Base-by-base conservation (phyloP, 495 filamentous ascomycete species). In the Aspergillus ostianus region DNA sequence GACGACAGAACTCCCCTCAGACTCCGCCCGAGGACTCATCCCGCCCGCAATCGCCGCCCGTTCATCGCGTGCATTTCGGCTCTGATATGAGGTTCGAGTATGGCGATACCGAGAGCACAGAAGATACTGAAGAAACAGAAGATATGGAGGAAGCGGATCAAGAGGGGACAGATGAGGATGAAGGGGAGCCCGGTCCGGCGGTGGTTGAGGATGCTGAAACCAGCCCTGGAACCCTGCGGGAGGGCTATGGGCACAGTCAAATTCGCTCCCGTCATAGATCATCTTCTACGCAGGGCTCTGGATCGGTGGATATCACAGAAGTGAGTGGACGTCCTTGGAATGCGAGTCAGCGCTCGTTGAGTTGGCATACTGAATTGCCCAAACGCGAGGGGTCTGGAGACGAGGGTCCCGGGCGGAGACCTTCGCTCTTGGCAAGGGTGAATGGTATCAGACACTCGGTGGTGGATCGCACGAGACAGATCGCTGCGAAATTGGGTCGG, bases 11-110 rank as follows among this genome's bases (percentile, higher is more conserved):
- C 19, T 18, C 27, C 3, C 26, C 45, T 5, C 21, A 13, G 17
- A 57, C 46, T 1, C 51, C 51, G n/a, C 19, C 51, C 19, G 20
- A 15, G 8, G 41, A 17, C 10, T 17, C 29, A 13, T 23, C 47
- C 2, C 53, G 10, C 27, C 19, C 45, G 5, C 51, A 13, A 19
- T 41, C 26, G 9, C 17, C 55, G 30, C 18, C 41, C 21, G 45
- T 32, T 17, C 60, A 62, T 36, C 60, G 60, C 13, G 60, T 62
- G 13, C 60, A 47, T 27, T 62, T 58, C n/a, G 60, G 60, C 4
- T 23, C 51, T 5, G 60, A 62, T 47, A 45, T 53, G 30, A 53
- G 55, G 30, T 62, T 50, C 30, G 55, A 54, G n/a, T 62, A 62
- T 46, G 60, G 60, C 10, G 44, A 52, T 6, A n/a, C 44, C 9